These are phyloP conservation scores for Aspergillus versicolor DNA, from an alignment of 2,329 filamentous ascomycete genomes.

Conservation along the genomic window DNA sequence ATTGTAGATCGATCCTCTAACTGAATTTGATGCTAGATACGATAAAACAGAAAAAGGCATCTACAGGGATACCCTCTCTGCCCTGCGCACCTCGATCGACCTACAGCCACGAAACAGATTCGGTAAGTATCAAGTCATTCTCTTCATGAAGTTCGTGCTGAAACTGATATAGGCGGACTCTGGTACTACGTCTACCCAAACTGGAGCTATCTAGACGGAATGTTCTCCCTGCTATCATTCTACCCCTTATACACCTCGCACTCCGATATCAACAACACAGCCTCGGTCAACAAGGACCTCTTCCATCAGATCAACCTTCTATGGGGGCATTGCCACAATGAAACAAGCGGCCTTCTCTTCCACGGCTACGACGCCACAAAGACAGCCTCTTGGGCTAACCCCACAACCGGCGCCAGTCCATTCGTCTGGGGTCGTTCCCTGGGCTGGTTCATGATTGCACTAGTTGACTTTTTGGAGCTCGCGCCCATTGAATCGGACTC, in stretches of 20 bases:
- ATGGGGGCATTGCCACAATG: constrained; percentile 43
- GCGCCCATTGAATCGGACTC: constrained; percentile 38
- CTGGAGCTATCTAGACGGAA: constrained; percentile 56
- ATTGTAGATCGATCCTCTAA: not conserved
- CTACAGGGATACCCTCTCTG: constrained; percentile 15
- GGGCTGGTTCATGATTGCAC: constrained; percentile 56
- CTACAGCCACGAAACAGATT: constrained; percentile 19
- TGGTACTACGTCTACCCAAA: constrained; percentile 45
- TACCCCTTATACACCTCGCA: constrained; percentile 18
- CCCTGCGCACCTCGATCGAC: constrained; percentile 21
- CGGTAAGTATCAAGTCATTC: constrained; percentile 3
- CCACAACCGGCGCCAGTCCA: constrained; percentile 51
- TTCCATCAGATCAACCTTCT: constrained; percentile 49
- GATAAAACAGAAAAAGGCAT: constrained; percentile 10
- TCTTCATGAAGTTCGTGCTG: not conserved
- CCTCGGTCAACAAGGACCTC: constrained; percentile 43
- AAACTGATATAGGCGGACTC: constrained; percentile 10
- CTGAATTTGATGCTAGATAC: constrained; percentile 9
- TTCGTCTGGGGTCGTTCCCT: constrained; percentile 55
- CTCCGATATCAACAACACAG: constrained; percentile 41
- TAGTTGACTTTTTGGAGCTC: constrained; percentile 52
- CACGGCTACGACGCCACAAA: constrained; percentile 56
- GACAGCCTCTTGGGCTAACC: constrained; percentile 53
- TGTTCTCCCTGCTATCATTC: constrained; percentile 43
- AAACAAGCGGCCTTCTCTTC: constrained; percentile 46